Conservation (phyloP, 306 rosid species). For the Arachis hypogaea region DNA sequence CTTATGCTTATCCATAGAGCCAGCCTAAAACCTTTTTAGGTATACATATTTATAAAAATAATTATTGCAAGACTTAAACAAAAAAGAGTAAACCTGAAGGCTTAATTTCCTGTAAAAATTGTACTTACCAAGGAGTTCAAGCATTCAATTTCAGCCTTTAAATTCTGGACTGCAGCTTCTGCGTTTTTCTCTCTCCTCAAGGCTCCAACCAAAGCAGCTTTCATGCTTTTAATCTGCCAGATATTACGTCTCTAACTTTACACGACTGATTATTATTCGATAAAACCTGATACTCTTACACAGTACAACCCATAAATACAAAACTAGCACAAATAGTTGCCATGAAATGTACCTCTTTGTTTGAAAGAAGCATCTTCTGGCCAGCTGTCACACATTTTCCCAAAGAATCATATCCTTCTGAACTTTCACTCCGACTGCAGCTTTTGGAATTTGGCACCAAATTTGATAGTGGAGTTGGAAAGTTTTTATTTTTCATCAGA, state of each 20-base stretch:
- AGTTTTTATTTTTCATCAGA: slow-evolving; percentile 57
- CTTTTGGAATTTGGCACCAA: slow-evolving; percentile 56
- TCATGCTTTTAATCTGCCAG: slow-evolving; percentile 67
- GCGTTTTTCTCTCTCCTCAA: slow-evolving; percentile 80
- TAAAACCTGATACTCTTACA: slow-evolving; percentile 8
- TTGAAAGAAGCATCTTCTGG: slow-evolving; percentile 43
- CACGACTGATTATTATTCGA: slow-evolving; percentile 13
- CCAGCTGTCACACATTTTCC: slow-evolving; percentile 44
- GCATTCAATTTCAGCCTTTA: slow-evolving; percentile 65
- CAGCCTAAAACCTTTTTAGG: neutral
- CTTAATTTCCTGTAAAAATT: slow-evolving; percentile 25
- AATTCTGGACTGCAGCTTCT: slow-evolving; percentile 59
- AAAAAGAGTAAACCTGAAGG: slow-evolving; percentile 18
- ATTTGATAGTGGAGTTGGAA: slow-evolving; percentile 49
- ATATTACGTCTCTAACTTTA: slow-evolving; percentile 37
- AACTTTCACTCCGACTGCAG: slow-evolving; percentile 48
- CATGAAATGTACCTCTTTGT: slow-evolving; percentile 55
- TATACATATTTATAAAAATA: neutral
- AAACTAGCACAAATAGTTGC: slow-evolving; percentile 14
- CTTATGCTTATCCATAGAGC: slow-evolving; percentile 9
- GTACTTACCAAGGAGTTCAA: slow-evolving; percentile 61
- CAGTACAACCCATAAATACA: slow-evolving; percentile 22
- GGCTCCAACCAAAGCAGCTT: slow-evolving; percentile 69
- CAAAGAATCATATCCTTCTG: slow-evolving; percentile 46
- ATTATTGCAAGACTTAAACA: slow-evolving; percentile 16